Evolutionary conservation across 345 rosid species (phyloP), one percentile per base, ranked within the genome.

Genomic region (Citrus cavaleriei): DNA sequence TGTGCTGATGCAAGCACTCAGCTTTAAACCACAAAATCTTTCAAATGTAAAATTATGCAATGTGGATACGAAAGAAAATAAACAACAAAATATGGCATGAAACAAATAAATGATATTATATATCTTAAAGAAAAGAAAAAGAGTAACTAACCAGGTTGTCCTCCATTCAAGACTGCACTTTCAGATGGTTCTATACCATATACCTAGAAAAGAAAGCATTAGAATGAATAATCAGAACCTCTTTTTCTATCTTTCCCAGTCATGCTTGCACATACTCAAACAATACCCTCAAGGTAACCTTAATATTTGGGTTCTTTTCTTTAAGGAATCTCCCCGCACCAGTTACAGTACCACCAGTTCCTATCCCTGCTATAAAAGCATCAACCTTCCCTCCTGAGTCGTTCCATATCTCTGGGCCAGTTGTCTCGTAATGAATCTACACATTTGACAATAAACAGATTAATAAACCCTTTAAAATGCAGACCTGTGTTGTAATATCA

Each of bases 391-490:
- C 94, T 42, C 70, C 88, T 0, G 91, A 85, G 78, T 82, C 93
- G 63, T 73, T 85, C 96, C 96, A 92, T 81, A 90, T 89, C 86
- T 92, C 96, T 24, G 92, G 93, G 35, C 93, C 92, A 19, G 90
- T 88, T 60, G 93, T 91, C 79, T 83, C 89, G 58, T 89, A 95
- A 78, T 93, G 98, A 25, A 89, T 85, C 98, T 93, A 37, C 82
- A 81, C 27, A 82, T 40, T 65, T 14, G 7, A 58, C 14, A 76
- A 57, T 12, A 22, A 40, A 38, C 72, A 16, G 12, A 67, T 42
- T 22, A 25, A 67, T 16, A 61, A 4, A 70, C 19, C 35, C 63
- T 42, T 74, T 61, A 40, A 75, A 77, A 46, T 3, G 14, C 14
- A 64, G 6, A 77, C 4, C 18, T 57, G 5, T 30, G 58, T 62